phyloP scores from a whole-genome alignment of 257 asterid species.

The Solanum tarapatanum region DNA sequence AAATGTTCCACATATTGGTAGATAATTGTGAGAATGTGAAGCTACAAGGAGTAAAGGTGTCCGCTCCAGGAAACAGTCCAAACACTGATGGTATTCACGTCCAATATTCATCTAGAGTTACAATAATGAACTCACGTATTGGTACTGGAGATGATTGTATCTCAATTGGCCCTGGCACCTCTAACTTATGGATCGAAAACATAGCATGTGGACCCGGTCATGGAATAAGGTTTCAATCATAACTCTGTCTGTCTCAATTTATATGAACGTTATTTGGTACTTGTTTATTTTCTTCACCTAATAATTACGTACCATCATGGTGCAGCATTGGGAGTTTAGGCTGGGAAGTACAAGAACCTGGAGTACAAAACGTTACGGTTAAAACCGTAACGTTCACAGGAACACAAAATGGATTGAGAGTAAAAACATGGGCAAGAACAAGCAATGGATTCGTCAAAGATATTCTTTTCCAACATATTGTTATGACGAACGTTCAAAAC shows the following conservation, averaged over 20 bases:
- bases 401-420: slow-evolving; percentile 1
- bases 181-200: not conserved
- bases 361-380: not conserved
- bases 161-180: not conserved
- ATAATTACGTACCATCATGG: not conserved
- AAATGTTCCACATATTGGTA: not conserved
- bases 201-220: not conserved
- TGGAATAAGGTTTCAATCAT: not conserved
- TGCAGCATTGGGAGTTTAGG: slow-evolving; percentile 1
- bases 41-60: not conserved
- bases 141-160: not conserved
- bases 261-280: not conserved
- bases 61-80: not conserved
- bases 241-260: not conserved
- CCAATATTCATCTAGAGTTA: not conserved
- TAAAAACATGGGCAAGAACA: slow-evolving; percentile 3
- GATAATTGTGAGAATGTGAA: not conserved
- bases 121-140: not conserved
- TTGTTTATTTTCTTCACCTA: not conserved
- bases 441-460: not conserved
- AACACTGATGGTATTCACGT: not conserved
- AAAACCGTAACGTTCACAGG: not conserved
- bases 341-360: not conserved
- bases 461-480: not conserved
- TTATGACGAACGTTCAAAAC: not conserved